A percentile compares a stretch with the other conserved stretches of the same genome.
Evolutionary conservation across 352 stramenopile species (phyloP).

Genomic region (Phytophthora europaea): DNA sequence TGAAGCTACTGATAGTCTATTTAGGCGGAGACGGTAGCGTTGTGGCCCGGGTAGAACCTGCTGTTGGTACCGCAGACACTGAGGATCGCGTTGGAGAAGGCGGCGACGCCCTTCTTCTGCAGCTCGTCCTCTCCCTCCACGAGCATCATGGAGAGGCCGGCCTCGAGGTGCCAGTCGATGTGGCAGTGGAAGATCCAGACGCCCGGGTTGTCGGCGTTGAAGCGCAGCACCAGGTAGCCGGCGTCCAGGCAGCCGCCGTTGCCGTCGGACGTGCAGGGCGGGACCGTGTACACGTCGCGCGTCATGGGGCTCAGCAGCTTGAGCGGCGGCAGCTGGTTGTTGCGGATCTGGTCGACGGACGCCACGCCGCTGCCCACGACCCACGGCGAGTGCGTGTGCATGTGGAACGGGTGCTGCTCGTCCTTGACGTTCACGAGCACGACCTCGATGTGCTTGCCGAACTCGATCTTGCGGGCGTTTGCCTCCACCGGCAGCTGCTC

Average conservation of each 20-base stretch:
- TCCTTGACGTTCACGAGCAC: constrained; percentile 44
- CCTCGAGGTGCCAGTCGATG: constrained; percentile 48
- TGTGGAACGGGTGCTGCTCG: constrained; percentile 52
- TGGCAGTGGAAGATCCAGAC: constrained; percentile 58
- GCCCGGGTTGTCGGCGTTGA: constrained; percentile 45
- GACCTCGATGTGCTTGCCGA: constrained; percentile 43
- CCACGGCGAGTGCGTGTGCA: constrained; percentile 48
- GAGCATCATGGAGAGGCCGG: constrained; percentile 39
- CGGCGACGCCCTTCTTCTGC: constrained; percentile 13
- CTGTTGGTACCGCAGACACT: constrained; percentile 29
- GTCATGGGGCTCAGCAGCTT: constrained; percentile 41
- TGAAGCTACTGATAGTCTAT: background rate
- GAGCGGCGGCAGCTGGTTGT: constrained; percentile 28
- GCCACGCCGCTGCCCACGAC: constrained; percentile 37
- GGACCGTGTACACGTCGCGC: constrained; percentile 45
- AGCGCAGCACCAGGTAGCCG: constrained; percentile 47
- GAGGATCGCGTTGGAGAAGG: constrained; percentile 35
- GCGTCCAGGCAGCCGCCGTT: constrained; percentile 30
- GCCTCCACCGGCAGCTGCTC: constrained; percentile 25
- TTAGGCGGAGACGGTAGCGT: background rate
- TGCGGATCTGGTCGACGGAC: constrained; percentile 31
- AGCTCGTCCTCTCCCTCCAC: constrained; percentile 35
- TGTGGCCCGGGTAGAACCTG: constrained; percentile 18
- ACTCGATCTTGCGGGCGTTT: constrained; percentile 32
- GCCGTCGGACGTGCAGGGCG: constrained; percentile 31